Percentiles rank a stretch among this genome's conserved stretches.
phyloP scores from a whole-genome alignment of 352 stramenopile species.

The Phytophthora citricola region DNA sequence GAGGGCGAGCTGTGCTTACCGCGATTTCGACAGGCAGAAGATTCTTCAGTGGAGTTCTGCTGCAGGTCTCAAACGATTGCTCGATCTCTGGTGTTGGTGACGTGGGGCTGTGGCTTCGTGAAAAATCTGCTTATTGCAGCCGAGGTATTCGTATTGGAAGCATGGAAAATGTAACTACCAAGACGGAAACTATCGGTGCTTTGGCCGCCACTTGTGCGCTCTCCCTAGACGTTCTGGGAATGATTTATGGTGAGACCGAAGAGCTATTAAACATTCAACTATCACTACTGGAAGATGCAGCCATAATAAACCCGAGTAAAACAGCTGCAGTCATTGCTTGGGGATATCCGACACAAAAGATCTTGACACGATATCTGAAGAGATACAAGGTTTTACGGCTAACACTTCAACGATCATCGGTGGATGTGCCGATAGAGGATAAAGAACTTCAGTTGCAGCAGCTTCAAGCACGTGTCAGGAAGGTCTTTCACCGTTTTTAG shows the following conservation, averaged over 20 bases:
- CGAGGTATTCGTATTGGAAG: slow-evolving; percentile 22
- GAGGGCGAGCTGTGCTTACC: slow-evolving; percentile 3
- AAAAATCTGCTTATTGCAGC: slow-evolving; percentile 37
- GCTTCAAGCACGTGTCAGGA: slow-evolving; percentile 30
- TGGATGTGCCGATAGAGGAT: slow-evolving; percentile 23
- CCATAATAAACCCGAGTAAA: slow-evolving; percentile 33
- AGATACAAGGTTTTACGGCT: slow-evolving; percentile 37
- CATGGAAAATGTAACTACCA: neutral
- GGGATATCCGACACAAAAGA: slow-evolving; percentile 38
- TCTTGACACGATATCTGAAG: slow-evolving; percentile 42
- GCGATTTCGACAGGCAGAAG: neutral
- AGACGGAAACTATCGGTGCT: slow-evolving; percentile 21
- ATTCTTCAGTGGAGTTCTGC: neutral
- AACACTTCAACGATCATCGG: slow-evolving; percentile 10
- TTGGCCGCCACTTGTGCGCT: slow-evolving; percentile 50
- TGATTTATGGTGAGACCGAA: slow-evolving; percentile 24
- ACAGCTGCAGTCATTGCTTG: slow-evolving; percentile 33
- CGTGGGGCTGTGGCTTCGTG: slow-evolving; percentile 54
- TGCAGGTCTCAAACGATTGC: slow-evolving; percentile 31
- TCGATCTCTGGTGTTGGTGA: slow-evolving; percentile 37
- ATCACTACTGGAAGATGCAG: slow-evolving; percentile 45
- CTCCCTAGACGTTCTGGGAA: slow-evolving; percentile 39
- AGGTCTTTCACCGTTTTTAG: slow-evolving; percentile 10
- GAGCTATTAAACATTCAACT: slow-evolving; percentile 45
- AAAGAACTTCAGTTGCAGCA: slow-evolving; percentile 31